These are phyloP conservation scores for Sonneratia caseolaris DNA, from an alignment of 345 rosid species.

Conservation along the genomic window DNA sequence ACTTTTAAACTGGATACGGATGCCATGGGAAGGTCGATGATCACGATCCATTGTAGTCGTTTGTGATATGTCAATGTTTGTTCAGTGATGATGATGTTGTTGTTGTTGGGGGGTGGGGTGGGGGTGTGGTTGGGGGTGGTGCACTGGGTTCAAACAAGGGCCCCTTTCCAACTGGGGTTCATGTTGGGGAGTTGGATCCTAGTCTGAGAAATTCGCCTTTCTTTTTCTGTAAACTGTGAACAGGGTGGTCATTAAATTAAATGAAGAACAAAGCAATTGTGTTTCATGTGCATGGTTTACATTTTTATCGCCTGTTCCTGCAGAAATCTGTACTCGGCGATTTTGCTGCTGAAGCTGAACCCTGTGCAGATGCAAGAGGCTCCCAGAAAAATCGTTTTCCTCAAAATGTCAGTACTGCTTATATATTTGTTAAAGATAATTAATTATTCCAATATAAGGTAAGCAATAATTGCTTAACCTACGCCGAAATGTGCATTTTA, in stretches of 20 bases:
- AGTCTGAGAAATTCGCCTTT: neutral
- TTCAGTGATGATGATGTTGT: neutral
- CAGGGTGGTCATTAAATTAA: neutral
- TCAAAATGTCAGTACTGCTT: too few species aligned
- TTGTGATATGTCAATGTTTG: slow-evolving; percentile 12
- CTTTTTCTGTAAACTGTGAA: neutral
- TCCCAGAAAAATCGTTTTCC: too few species aligned
- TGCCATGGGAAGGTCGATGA: slow-evolving; percentile 16
- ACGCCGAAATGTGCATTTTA: too few species aligned
- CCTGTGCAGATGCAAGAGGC: too few species aligned
- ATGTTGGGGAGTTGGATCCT: neutral
- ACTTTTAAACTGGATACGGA: slow-evolving; percentile 33
- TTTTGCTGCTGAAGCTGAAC: too few species aligned
- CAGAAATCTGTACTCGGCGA: neutral
- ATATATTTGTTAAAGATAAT: too few species aligned
- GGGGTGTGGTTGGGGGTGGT: too few species aligned
- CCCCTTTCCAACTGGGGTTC: slow-evolving; percentile 1
- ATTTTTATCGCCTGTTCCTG: neutral
- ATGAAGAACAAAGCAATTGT: neutral
- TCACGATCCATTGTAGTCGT: slow-evolving; percentile 10
- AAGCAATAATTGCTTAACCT: too few species aligned
- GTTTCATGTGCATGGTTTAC: neutral
- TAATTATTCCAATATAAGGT: too few species aligned
- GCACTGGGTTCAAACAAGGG: neutral
- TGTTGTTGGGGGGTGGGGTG: slow-evolving; percentile 15